Percentiles rank a stretch among this genome's conserved stretches.
Evolutionary conservation across 768 basidiomycete species (phyloP).

Genomic region (Tubosaeta brunneosetosa): DNA sequence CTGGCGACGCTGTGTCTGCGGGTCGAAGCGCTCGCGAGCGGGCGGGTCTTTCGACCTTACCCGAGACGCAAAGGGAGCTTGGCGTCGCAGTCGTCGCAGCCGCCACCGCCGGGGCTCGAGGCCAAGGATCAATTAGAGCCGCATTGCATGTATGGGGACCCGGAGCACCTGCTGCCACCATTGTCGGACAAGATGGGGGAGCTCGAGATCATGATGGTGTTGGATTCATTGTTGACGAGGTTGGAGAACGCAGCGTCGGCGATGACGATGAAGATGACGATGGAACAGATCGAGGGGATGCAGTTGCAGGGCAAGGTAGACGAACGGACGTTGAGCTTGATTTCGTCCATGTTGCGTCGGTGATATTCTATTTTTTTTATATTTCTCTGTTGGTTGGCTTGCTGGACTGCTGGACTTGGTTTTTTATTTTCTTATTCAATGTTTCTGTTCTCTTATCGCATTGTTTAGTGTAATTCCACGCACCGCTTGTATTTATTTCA

Average conservation of each 20-base stretch:
- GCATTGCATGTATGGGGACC: conserved; percentile 52
- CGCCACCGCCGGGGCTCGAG: conserved; percentile 9
- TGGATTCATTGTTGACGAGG: conserved; percentile 71
- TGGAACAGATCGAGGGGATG: conserved; percentile 29
- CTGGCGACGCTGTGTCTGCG: conserved; percentile 72
- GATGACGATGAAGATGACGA: conserved; percentile 12
- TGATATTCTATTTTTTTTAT: conserved; percentile 13
- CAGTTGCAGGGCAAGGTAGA: conserved; percentile 39
- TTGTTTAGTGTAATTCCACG: not conserved
- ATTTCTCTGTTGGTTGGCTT: not conserved
- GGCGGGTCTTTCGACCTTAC: conserved; percentile 51
- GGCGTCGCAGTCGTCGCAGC: conserved; percentile 2
- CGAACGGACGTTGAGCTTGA: conserved; percentile 43
- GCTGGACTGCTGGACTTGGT: not conserved
- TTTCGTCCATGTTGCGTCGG: conserved; percentile 32
- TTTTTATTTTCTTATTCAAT: not conserved
- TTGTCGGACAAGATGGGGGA: conserved; percentile 70
- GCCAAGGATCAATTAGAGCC: conserved; percentile 25
- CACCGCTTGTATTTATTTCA: not conserved
- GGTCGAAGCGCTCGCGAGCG: conserved; percentile 69
- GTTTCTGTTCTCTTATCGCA: not conserved
- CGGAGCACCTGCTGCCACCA: conserved; percentile 59
- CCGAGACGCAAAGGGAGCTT: conserved; percentile 34
- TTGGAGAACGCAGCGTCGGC: conserved; percentile 66
- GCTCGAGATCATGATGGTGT: conserved; percentile 62